A percentile compares a stretch with the other conserved stretches of the same genome.
These are phyloP conservation scores for Fragilariopsis cylindrus DNA, from an alignment of 108 stramenopile species.

Conservation along the genomic window DNA sequence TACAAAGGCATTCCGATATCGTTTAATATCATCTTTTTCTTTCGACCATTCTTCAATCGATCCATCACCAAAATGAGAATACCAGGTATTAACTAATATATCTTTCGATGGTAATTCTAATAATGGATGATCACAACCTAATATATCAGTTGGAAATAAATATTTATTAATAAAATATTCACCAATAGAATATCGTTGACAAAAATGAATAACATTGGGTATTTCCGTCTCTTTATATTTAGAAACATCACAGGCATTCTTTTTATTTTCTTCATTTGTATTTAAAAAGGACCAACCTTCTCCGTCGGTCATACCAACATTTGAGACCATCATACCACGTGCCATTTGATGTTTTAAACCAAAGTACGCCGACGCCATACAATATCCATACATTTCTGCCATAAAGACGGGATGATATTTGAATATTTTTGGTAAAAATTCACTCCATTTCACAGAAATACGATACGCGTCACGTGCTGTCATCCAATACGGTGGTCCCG, in stretches of 20 bases:
- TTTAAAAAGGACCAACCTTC: constrained; percentile 81
- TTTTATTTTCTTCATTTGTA: constrained; percentile 19
- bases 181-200: constrained; percentile 73
- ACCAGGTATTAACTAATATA: constrained; percentile 23
- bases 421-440: constrained; percentile 35
- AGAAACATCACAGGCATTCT: constrained; percentile 31
- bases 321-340: constrained; percentile 77
- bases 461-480: constrained; percentile 76
- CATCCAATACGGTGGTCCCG: constrained; percentile 93
- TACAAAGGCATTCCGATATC: constrained; percentile 32
- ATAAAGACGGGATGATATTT: constrained; percentile 48
- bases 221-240: constrained; percentile 14
- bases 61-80: constrained; percentile 28
- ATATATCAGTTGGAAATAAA: constrained; percentile 55
- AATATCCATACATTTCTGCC: constrained; percentile 68
- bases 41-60: not conserved
- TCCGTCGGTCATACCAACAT: constrained; percentile 33
- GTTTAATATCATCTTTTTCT: constrained; percentile 4
- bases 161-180: constrained; percentile 72
- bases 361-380: constrained; percentile 83
- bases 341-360: constrained; percentile 75
- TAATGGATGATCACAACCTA: constrained; percentile 70
- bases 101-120: constrained; percentile 58
- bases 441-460: constrained; percentile 77
- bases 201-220: constrained; percentile 76